Percentiles rank a stretch among this genome's conserved stretches.
phyloP scores from a whole-genome alignment of 257 asterid species.

The Datura wrightii region DNA sequence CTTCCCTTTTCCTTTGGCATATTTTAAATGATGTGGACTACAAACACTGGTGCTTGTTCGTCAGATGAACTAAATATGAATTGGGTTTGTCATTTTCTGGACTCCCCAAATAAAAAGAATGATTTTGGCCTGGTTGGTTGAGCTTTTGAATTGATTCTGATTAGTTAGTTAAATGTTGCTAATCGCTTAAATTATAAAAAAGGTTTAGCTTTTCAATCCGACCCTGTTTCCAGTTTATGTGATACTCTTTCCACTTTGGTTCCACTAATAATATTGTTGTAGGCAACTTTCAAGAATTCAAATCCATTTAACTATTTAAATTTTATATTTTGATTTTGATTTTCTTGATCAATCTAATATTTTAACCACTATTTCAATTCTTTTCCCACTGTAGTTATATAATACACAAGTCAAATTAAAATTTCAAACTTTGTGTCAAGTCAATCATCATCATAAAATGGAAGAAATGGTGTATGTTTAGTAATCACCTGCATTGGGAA shows the following conservation, averaged over 20 bases:
- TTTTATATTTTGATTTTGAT: not conserved
- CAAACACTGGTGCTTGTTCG: not conserved
- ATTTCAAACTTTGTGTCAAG: not conserved
- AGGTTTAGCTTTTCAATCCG: not conserved
- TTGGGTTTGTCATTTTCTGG: not conserved
- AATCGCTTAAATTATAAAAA: not conserved
- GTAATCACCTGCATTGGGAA: not conserved
- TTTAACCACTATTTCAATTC: not conserved
- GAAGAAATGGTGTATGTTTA: not conserved
- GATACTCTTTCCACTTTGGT: not conserved
- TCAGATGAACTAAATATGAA: not conserved
- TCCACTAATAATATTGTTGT: not conserved
- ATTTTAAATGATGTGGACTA: not conserved
- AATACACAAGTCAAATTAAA: not conserved
- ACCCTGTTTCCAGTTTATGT: not conserved
- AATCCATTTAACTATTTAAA: not conserved
- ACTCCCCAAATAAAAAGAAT: not conserved
- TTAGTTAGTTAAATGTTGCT: not conserved
- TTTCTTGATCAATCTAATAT: not conserved
- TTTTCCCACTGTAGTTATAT: not conserved
- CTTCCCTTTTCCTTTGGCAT: not conserved
- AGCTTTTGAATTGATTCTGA: conserved; percentile 24
- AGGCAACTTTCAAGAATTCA: not conserved
- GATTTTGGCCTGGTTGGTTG: not conserved
- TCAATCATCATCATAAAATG: not conserved